Evolutionary conservation across 2,329 filamentous ascomycete genomes (phyloP), one percentile per base, ranked within the genome.

Genomic region (Arthrobotrys conoides): DNA sequence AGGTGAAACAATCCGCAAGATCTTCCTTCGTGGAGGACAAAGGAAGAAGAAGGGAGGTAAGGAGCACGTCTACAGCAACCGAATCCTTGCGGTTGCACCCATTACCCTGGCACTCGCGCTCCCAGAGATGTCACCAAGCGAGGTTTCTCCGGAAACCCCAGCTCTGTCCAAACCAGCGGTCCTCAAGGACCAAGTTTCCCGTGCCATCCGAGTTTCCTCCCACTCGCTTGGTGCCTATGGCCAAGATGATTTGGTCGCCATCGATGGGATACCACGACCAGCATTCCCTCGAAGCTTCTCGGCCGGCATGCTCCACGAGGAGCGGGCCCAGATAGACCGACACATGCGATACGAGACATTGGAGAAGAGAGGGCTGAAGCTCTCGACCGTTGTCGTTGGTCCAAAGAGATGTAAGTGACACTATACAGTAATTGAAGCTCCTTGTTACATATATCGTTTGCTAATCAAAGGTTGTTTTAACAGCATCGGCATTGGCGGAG

Each of bases 401-500:
- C 33, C 33, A 1, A 59, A 36, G 20, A 57, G 59, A 66, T 22
- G 69, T 72, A 48, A 65, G 69, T 72, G 22, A 10, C 9, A 5
- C 22, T 33, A 18, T 24, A 9, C 6, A 4, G 14, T 3, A 33
- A 8, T 30, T n/a, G 1, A n/a, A 46, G 5, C 0, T 14, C 33
- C 22, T 16, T 14, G 12, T 33, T 30, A 22, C 16, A 22, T 22
- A 46, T 27, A 20, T 49, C 8, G 6, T 46, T 20, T 33, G 20
- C 46, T 44, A 33, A 44, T 18, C 0, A 51, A 16, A 27, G 0
- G 44, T 36, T 38, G 27, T 0, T 18, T 48, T 6, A 27, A 38
- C 10, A 33, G 27, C 57, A 10, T 10, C 30, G 4, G 46, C 64
- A 1, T 14, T 53, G 12, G 33, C 18, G 20, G 46, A 24, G 2